Evolutionary conservation across 2,329 filamentous ascomycete genomes (phyloP).

Genomic region (Xenoacremonium recifei): DNA sequence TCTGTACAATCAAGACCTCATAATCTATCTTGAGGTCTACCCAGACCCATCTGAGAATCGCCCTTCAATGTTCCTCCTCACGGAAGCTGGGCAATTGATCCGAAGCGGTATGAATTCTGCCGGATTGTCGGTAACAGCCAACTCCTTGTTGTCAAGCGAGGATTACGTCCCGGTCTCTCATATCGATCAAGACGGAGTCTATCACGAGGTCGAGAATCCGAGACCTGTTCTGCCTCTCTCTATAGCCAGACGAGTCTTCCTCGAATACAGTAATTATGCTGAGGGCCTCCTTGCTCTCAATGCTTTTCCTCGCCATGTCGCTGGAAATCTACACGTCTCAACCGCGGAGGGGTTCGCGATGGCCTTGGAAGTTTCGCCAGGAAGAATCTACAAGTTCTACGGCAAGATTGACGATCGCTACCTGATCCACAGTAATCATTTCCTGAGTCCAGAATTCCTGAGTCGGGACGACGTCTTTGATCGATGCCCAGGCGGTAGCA

Average conservation of each 20-base stretch:
- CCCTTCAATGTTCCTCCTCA: slow-evolving; percentile 23
- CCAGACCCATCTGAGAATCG: slow-evolving; percentile 6
- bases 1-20: slow-evolving; percentile 17
- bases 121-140: slow-evolving; percentile 26
- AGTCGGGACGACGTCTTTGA: slow-evolving; percentile 15
- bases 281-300: slow-evolving; percentile 12
- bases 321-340: slow-evolving; percentile 22
- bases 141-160: slow-evolving; percentile 22
- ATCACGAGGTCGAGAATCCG: no score
- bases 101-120: slow-evolving; percentile 28
- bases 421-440: slow-evolving; percentile 27
- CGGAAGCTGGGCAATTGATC: slow-evolving; percentile 28
- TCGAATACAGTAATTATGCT: slow-evolving; percentile 18
- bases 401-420: slow-evolving; percentile 13
- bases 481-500: slow-evolving; percentile 18
- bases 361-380: slow-evolving; percentile 24
- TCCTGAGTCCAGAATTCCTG: slow-evolving; percentile 16
- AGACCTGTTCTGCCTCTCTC: slow-evolving; percentile 20
- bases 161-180: slow-evolving; percentile 20
- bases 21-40: slow-evolving; percentile 26
- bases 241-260: slow-evolving; percentile 19
- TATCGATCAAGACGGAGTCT: slow-evolving; percentile 1
- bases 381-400: slow-evolving; percentile 9
- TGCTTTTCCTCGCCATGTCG: slow-evolving; percentile 22
- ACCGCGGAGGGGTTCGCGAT: slow-evolving; percentile 18